Conservation (phyloP, 192 early-diverging fungal species). For the Phlyctochytrium bullatum region DNA sequence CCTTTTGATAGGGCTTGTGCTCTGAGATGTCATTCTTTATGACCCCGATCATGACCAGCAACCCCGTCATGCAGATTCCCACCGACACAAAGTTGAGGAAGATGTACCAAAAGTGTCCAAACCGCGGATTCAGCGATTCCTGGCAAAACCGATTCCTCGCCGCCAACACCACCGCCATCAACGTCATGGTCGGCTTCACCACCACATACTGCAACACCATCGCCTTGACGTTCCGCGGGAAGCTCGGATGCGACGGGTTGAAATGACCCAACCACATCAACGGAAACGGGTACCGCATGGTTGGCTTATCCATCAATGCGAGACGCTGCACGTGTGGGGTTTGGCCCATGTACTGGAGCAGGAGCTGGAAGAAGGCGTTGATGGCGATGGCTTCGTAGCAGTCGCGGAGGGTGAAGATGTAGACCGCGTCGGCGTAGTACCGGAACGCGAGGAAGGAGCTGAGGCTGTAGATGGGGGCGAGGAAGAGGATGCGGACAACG, state of each 20-base stretch:
- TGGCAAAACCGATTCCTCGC: constrained; percentile 56
- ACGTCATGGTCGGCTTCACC: constrained; percentile 56
- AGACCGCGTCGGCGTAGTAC: constrained; percentile 64
- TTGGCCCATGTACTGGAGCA: constrained; percentile 65
- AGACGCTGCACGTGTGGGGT: constrained; percentile 35
- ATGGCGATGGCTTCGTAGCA: constrained; percentile 76
- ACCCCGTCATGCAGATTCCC: constrained; percentile 63
- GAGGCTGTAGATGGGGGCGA: constrained; percentile 72
- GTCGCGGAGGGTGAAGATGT: constrained; percentile 67
- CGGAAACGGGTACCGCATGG: constrained; percentile 40
- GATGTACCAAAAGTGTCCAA: constrained; percentile 64
- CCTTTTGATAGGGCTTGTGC: constrained; percentile 28
- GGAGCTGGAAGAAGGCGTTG: constrained; percentile 68
- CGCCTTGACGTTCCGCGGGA: constrained; percentile 57
- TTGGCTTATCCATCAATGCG: constrained; percentile 35
- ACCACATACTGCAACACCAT: constrained; percentile 71
- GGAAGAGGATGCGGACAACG: constrained; percentile 55
- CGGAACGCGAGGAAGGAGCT: constrained; percentile 64
- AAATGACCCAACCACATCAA: constrained; percentile 61
- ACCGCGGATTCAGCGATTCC: constrained; percentile 55
- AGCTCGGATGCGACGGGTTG: constrained; percentile 55
- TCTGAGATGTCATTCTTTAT: constrained; percentile 45
- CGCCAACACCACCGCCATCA: constrained; percentile 61
- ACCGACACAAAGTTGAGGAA: constrained; percentile 64
- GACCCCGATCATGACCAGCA: constrained; percentile 61